Percentiles rank a stretch among this genome's conserved stretches.
Conservation (phyloP, 768 basidiomycete genomes). For the Baorangia bicolor region DNA sequence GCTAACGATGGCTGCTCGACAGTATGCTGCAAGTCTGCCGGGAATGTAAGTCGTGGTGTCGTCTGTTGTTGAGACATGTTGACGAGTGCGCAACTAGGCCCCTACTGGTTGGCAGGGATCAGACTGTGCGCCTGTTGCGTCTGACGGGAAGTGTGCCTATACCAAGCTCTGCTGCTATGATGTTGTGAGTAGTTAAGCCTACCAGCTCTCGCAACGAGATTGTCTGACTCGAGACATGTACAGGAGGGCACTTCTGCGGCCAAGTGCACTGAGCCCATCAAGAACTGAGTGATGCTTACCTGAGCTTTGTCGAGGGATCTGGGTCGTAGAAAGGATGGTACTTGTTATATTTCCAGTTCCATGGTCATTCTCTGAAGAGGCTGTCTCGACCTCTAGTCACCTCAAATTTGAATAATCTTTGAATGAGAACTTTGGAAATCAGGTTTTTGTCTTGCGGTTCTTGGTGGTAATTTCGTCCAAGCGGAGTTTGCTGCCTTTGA, state of each 20-base stretch:
- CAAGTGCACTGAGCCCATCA: neutral
- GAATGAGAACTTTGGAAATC: too few species aligned
- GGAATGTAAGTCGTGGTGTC: neutral
- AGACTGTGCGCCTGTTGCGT: neutral
- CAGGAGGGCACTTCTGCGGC: neutral
- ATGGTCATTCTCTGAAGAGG: neutral
- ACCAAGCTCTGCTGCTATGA: slow-evolving; percentile 6
- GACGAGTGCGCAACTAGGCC: neutral
- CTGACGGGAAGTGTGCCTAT: neutral
- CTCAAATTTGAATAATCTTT: too few species aligned
- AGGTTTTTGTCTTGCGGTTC: too few species aligned
- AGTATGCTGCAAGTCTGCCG: neutral
- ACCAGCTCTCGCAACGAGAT: neutral
- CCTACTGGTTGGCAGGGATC: neutral
- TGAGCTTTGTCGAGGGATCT: neutral
- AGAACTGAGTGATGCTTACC: neutral
- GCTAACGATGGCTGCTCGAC: neutral
- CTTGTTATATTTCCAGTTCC: neutral
- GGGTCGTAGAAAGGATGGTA: neutral
- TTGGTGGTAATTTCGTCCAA: too few species aligned
- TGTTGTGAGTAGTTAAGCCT: neutral
- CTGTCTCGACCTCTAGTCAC: neutral
- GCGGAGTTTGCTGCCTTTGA: too few species aligned
- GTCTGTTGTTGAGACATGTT: neutral
- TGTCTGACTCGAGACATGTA: neutral